Evolutionary conservation across 1,284 basidiomycete genomes (phyloP), one percentile per base, ranked within the genome.

Genomic region (Cutaneotrichosporon sp.): DNA sequence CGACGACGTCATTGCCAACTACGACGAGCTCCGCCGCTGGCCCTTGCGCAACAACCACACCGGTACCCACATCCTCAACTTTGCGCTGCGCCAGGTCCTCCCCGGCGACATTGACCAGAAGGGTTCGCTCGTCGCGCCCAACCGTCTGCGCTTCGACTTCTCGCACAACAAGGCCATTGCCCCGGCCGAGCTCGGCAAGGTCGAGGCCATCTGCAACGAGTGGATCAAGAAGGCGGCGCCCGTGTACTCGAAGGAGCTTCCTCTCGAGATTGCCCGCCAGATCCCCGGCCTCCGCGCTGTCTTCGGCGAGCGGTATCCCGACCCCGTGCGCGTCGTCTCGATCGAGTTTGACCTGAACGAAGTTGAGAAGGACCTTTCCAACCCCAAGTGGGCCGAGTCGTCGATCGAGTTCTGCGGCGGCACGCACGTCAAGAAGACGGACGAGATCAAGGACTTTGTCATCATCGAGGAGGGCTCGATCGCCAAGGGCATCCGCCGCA

Each of bases 21-120:
- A 91, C 73, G 90, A 92, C 69, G 89, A 91, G 89, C 86, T 93
- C 47, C 91, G 95, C 54, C 87, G 97, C 63, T 94, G 91, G 89
- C 95, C 95, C 0, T 82, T 99, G 63, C 88, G 94, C 64, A 98
- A 94, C 81, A 99, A 99, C 76, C 97, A 99, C 82, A 99, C 95
- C 25, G 95, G 90, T 16, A 99, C 97, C 0, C 97, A 99, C 79
- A 95, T 99, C 68, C 90, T 99, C 73, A 99, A 99, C 83, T 99
- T 85, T 78, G 87, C 84, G 59, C 86, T 99, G 5, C 89, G 97
- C 33, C 95, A 98, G 76, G 86, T 93, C 3, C 87, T 98, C 10
- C 95, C 95, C 31, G 93, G 97, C 75, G 95, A 98, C 75, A 89
- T 98, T 62, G 95, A 99, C 79, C 97, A 99, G 79, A 97, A 93